Evolutionary conservation across 352 stramenopile genomes (phyloP).

Genomic region (Sclerospora graminicola): DNA sequence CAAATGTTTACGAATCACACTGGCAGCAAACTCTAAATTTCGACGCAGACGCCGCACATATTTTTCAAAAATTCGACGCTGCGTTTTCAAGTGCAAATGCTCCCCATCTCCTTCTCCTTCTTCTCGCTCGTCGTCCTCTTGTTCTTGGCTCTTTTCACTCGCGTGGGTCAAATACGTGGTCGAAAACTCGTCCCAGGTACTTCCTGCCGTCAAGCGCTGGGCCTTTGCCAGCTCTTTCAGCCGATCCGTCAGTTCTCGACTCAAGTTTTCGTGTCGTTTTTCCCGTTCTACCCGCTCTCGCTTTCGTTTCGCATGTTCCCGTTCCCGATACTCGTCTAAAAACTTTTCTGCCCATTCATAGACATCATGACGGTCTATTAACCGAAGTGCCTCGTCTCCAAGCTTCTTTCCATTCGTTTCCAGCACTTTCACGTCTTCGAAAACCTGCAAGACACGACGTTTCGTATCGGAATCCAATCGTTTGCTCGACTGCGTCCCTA

Average conservation of each 20-base stretch:
- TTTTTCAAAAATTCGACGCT: slow-evolving; percentile 48
- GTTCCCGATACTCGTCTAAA: slow-evolving; percentile 28
- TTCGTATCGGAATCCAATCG: slow-evolving; percentile 40
- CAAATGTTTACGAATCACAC: slow-evolving; percentile 21
- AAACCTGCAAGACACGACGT: slow-evolving; percentile 27
- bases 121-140: slow-evolving; percentile 2
- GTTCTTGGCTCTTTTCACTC: slow-evolving; percentile 3
- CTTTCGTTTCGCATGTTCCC: slow-evolving; percentile 37
- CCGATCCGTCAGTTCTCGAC: slow-evolving; percentile 21
- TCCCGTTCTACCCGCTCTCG: slow-evolving; percentile 35
- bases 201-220: slow-evolving; percentile 16
- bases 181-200: slow-evolving; percentile 20
- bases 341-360: slow-evolving; percentile 55
- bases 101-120: slow-evolving; percentile 1
- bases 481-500: slow-evolving; percentile 13
- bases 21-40: slow-evolving; percentile 15
- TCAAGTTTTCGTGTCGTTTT: slow-evolving; percentile 24
- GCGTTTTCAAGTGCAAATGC: slow-evolving; percentile 29
- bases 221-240: slow-evolving; percentile 11
- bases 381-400: slow-evolving; percentile 17
- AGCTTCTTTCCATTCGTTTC: slow-evolving; percentile 9
- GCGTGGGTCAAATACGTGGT: slow-evolving; percentile 6
- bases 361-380: slow-evolving; percentile 42
- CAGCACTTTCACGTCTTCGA: slow-evolving; percentile 24
- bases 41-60: slow-evolving; percentile 30